Conservation (phyloP, 768 basidiomycete species). For the Tubosaeta sp. region DNA sequence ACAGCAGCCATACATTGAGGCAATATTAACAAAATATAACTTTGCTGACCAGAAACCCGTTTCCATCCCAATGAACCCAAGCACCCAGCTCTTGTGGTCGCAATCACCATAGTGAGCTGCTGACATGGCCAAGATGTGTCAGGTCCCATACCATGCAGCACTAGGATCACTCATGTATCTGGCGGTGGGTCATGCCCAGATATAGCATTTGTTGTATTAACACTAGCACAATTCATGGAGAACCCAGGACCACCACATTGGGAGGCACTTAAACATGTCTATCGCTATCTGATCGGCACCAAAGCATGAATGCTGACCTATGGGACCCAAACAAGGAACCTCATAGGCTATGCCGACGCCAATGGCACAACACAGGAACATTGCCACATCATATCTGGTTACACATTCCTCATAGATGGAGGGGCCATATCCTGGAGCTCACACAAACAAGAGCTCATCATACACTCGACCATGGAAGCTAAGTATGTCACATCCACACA, state of each 20-base stretch:
- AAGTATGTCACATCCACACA: neutral
- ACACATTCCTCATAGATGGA: neutral
- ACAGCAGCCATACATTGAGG: neutral
- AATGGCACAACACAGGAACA: neutral
- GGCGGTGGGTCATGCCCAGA: neutral
- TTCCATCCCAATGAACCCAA: neutral
- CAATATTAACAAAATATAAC: slow-evolving; percentile 2
- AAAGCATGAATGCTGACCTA: neutral
- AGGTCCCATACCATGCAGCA: neutral
- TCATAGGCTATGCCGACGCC: neutral
- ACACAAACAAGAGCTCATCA: neutral
- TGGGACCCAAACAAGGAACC: neutral
- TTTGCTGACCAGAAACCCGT: neutral
- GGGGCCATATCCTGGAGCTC: neutral
- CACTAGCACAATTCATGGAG: neutral
- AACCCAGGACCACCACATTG: neutral
- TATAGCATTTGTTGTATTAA: neutral
- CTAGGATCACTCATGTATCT: neutral
- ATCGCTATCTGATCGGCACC: neutral
- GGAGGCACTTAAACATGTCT: neutral
- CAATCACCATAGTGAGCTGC: neutral
- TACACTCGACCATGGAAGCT: neutral
- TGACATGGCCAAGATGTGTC: neutral
- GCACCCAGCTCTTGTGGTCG: neutral
- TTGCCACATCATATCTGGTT: neutral